Evolutionary conservation across 768 basidiomycete species (phyloP), one percentile per base, ranked within the genome.

Genomic region (Dentipellis fragilis): DNA sequence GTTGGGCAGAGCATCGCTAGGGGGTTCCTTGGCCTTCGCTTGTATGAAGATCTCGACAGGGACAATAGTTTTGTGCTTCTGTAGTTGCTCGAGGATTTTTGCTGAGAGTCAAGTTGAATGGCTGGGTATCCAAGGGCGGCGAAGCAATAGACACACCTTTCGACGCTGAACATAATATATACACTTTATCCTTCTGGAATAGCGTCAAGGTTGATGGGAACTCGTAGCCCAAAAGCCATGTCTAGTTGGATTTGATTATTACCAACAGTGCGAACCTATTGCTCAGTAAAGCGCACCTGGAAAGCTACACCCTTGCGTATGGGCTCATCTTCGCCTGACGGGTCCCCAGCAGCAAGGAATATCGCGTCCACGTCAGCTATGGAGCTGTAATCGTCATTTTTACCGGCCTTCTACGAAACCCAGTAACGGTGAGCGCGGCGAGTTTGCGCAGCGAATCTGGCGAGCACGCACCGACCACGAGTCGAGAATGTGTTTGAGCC

Each of bases 221-320:
- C 70, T 99, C 95, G 69, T 93, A 98, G 12, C 94, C 95, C 39
- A 98, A 79, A 16, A 99, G 76, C 90, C 93, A 96, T 66, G 93
- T 94, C 95, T 96, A 61, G 22, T 10, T 16, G 48, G 6, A 16
- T 35, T 17, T 35, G 5, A 49, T 12, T 49, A 4, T 10, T 23
- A 23, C n/a, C 9, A 7, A 45, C 29, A 19, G 19, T 49, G 29
- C 11, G 22, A 23, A 14, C 14, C 19, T 22, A 11, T 10, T 11
- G 23, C 19, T 1, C 14, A 45, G 19, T n/a, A 37, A 22, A 34
- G 66, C 81, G 57, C 59, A 92, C 95, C 75, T 98, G 95, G 58
- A 97, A 79, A 40, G 91, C 92, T 22, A 88, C 89, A 10, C 93
- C 90, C 67, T 93, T 95, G 57, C 87, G 81, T 63, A 91, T 82